phyloP scores from a whole-genome alignment of 495 filamentous ascomycete genomes.

The Aspergillus homomorphus region DNA sequence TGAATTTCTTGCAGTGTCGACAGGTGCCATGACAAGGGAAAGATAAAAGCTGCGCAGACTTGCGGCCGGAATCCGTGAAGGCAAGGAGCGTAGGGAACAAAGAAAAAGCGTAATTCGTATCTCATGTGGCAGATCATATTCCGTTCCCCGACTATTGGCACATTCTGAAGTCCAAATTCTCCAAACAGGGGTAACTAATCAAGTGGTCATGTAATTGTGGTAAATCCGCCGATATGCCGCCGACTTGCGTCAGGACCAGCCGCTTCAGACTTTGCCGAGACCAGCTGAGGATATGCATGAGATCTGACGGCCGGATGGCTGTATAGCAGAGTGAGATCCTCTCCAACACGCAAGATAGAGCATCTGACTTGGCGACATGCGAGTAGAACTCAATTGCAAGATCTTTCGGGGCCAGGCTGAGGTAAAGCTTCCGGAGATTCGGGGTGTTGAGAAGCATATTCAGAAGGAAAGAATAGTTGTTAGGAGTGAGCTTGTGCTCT shows the following conservation, averaged over 20 bases:
- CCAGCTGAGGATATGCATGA: neutral
- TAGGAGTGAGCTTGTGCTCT: conserved; percentile 8
- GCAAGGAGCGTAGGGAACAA: too few relatives aligned
- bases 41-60: too few relatives aligned
- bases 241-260: neutral
- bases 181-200: neutral
- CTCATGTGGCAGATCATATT: neutral
- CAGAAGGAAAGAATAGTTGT: conserved; percentile 13
- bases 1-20: too few relatives aligned
- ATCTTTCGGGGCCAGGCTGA: conserved; percentile 3
- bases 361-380: neutral
- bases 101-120: neutral
- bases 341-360: neutral
- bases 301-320: neutral
- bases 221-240: neutral
- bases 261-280: neutral
- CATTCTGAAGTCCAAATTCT: neutral
- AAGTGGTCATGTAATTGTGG: neutral
- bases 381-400: conserved; percentile 8
- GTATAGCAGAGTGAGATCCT: neutral
- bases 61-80: too few relatives aligned
- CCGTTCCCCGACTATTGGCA: neutral
- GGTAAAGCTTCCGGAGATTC: conserved; percentile 11
- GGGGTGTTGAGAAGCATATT: conserved; percentile 6
- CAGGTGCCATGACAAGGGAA: too few relatives aligned